phyloP scores from a whole-genome alignment of 2,329 filamentous ascomycete genomes.

The Hypoxylon sp. region DNA sequence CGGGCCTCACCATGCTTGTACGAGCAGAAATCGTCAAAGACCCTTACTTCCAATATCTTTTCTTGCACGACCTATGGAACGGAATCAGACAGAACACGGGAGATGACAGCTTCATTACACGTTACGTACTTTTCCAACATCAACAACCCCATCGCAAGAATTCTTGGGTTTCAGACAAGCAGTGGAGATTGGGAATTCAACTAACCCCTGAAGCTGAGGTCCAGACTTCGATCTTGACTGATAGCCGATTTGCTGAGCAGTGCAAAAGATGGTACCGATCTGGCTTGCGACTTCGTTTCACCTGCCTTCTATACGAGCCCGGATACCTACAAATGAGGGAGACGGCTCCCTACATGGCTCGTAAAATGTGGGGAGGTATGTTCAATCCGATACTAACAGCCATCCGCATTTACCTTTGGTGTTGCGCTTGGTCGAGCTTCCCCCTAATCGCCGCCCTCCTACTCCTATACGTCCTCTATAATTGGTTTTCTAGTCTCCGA shows the following conservation, averaged over 20 bases:
- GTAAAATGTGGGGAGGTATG: constrained; percentile 47
- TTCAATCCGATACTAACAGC: constrained; percentile 36
- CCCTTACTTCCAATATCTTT: constrained; percentile 45
- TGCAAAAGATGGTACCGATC: constrained; percentile 49
- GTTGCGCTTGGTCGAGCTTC: constrained; percentile 6
- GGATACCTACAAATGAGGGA: constrained; percentile 24
- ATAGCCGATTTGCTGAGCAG: constrained; percentile 43
- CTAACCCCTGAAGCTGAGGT: constrained; percentile 46
- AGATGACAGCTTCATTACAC: constrained; percentile 52
- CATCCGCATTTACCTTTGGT: constrained; percentile 39
- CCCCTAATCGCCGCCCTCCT: constrained; percentile 31
- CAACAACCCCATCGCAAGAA: constrained; percentile 3
- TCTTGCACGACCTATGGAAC: constrained; percentile 46
- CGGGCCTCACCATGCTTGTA: constrained; percentile 51
- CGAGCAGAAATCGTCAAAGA: constrained; percentile 47
- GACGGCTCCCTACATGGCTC: constrained; percentile 40
- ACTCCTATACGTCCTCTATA: constrained; percentile 36
- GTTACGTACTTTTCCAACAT: constrained; percentile 49
- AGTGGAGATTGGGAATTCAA: constrained; percentile 50
- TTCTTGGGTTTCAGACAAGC: not conserved
- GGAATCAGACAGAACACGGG: constrained; percentile 47
- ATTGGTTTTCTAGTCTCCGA: constrained; percentile 18
- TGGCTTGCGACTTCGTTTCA: constrained; percentile 43
- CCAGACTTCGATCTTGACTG: constrained; percentile 42
- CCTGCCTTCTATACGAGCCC: constrained; percentile 41